Evolutionary conservation across 495 filamentous ascomycete species (phyloP).

Genomic region (Saxispiralis lemnorum): DNA sequence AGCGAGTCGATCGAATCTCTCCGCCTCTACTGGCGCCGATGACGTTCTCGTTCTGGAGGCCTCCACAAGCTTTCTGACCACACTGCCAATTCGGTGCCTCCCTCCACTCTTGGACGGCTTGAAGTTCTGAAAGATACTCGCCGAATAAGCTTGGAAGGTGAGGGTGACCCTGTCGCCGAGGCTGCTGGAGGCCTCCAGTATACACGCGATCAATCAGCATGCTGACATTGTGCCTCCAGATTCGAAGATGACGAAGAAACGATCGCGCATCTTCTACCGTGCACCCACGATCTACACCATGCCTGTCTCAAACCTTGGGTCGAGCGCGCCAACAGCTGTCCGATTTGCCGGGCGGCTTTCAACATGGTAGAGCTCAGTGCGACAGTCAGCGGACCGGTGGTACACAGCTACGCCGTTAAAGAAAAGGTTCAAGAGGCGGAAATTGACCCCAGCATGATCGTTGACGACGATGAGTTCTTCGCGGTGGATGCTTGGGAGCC

Average conservation of each 20-base stretch:
- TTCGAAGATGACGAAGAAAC: constrained; percentile 28
- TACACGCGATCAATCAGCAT: neutral
- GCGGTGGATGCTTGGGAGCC: constrained; percentile 50
- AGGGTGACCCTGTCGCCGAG: constrained; percentile 6
- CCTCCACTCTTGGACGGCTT: constrained; percentile 20
- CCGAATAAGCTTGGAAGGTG: constrained; percentile 18
- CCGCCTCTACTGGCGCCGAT: constrained; percentile 8
- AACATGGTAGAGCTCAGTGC: constrained; percentile 72
- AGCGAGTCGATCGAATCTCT: constrained; percentile 3
- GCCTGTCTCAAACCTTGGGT: constrained; percentile 84
- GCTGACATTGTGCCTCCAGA: constrained; percentile 7
- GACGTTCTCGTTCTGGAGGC: constrained; percentile 12
- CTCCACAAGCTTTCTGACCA: constrained; percentile 2
- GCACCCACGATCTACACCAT: constrained; percentile 80
- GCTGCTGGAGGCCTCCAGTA: constrained; percentile 12
- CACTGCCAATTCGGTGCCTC: constrained; percentile 12
- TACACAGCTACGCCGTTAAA: constrained; percentile 71
- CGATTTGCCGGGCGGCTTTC: constrained; percentile 83
- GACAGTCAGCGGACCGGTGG: constrained; percentile 47
- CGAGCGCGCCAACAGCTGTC: constrained; percentile 90
- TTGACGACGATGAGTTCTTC: constrained; percentile 37
- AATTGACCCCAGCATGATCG: constrained; percentile 61
- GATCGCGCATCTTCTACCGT: constrained; percentile 51
- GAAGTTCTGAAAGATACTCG: constrained; percentile 19
- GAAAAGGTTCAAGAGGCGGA: constrained; percentile 82